phyloP scores from a whole-genome alignment of 345 rosid species.

The Lagerstroemia speciosa region DNA sequence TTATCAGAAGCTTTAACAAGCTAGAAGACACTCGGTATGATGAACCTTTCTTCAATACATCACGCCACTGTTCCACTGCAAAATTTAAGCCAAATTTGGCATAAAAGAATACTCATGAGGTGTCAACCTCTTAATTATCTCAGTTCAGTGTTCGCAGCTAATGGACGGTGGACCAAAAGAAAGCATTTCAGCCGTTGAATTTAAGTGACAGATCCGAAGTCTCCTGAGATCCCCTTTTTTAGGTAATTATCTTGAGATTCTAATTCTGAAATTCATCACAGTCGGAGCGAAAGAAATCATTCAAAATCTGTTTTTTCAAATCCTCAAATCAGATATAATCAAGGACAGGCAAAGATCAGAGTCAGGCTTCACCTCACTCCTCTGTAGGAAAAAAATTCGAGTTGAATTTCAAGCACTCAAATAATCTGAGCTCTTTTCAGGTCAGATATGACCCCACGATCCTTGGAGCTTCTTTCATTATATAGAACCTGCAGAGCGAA shows the following conservation, averaged over 20 bases:
- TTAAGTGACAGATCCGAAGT: no score
- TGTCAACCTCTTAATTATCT: neutral
- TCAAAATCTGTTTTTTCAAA: neutral
- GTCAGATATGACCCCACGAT: constrained; percentile 56
- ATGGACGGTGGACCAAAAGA: no score
- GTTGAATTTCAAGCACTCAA: constrained; percentile 12
- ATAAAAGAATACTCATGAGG: neutral
- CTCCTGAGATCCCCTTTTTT: no score
- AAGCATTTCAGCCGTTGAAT: no score
- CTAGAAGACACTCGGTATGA: no score
- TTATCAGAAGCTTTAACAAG: no score
- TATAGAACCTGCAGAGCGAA: constrained; percentile 51
- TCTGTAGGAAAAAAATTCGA: neutral
- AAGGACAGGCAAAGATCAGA: neutral
- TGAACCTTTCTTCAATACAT: neutral
- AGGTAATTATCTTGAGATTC: no score
- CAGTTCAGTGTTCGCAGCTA: no score
- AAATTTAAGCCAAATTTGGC: neutral
- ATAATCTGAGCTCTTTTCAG: constrained; percentile 48
- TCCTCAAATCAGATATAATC: neutral
- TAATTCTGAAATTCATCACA: no score
- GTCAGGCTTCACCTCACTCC: constrained; percentile 13
- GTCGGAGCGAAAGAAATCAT: neutral
- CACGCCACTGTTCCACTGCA: neutral
- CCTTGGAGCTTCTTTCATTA: constrained; percentile 55